These are phyloP conservation scores for Kodamaea neixiangensis DNA, from an alignment of 805 yeast species.

Conservation along the genomic window DNA sequence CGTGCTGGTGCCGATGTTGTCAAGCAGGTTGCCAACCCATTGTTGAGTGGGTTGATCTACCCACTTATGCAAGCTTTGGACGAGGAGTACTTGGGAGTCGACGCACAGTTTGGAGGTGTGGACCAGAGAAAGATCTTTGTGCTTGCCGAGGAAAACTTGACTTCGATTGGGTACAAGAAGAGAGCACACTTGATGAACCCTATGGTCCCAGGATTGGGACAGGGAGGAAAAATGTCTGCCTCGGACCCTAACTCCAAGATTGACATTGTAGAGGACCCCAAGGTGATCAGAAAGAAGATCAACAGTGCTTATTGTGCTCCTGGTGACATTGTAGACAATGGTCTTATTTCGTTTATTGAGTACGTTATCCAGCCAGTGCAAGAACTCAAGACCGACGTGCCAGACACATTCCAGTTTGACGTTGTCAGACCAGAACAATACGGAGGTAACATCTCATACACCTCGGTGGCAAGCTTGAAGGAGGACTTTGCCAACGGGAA, in stretches of 20 bases:
- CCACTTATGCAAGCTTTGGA: constrained; percentile 99
- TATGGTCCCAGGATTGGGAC: constrained; percentile 96
- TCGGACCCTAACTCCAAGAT: constrained; percentile 98
- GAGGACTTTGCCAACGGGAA: constrained; percentile 70
- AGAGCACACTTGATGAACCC: constrained; percentile 98
- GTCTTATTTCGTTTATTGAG: constrained; percentile 82
- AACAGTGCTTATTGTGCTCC: constrained; percentile 94
- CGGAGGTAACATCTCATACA: constrained; percentile 87
- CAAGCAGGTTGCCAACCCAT: constrained; percentile 93
- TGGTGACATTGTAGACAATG: constrained; percentile 86
- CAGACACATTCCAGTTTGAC: constrained; percentile 60
- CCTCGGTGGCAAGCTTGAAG: constrained; percentile 66
- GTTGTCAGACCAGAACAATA: constrained; percentile 94
- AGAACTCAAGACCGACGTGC: constrained; percentile 63
- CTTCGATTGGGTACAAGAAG: constrained; percentile 86
- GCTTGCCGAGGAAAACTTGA: constrained; percentile 92
- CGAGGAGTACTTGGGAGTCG: constrained; percentile 84
- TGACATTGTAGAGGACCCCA: constrained; percentile 88
- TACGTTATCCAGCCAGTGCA: constrained; percentile 84
- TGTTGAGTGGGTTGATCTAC: constrained; percentile 89
- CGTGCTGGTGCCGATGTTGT: constrained; percentile 99
- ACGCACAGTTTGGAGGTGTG: constrained; percentile 97
- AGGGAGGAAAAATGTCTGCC: constrained; percentile 99
- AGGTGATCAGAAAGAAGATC: constrained; percentile 84
- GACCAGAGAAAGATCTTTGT: constrained; percentile 98